Base-by-base conservation (phyloP, 345 rosid species). In the Euphorbia tirucalli region DNA sequence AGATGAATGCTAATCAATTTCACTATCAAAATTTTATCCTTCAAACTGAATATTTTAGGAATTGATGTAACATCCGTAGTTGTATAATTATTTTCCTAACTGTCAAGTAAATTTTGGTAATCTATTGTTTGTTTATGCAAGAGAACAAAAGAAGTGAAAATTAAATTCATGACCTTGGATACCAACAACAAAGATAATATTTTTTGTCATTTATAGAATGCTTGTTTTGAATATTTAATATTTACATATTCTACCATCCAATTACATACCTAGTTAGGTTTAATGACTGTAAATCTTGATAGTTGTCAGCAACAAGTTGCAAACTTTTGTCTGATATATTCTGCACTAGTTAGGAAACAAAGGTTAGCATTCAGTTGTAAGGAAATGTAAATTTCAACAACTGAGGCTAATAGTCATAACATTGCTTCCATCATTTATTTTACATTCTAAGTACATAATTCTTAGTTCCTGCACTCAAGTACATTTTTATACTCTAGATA, bases 221-320 rank as follows among this genome's bases (percentile, higher is more conserved):
- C 15, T 37, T 35, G n/a, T 30, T 30, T 57, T 5, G 21, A n/a
- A n/a, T n/a, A n/a, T n/a, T n/a, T 28, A 30, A 68, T 41, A 41
- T 41, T 41, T 41, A 65, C 49, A 75, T 14, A 46, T 25, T 7
- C 63, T 54, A 60, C 52, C 19, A 44, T 49, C 65, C 61, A 63
- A 19, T 60, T 10, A 59, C 79, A 43, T 87, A 94, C 98, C 98
- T 85, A 13, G 98, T 94, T 74, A 94, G 64, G 80, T 91, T 83
- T 85, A 92, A 71, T 1, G 87, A 85, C 83, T 83, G 87, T 21
- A 94, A 67, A 44, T 81, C 92, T 71, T 60, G 88, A 80, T 90
- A 90, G 71, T 68, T 83, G 73, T 86, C 90, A 77, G 93, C 90
- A 79, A 92, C 69, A 74, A 87, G 82, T 68, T 86, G 83, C 92